phyloP scores from a whole-genome alignment of 2,329 filamentous ascomycete species.

The Fusarium sp. region DNA sequence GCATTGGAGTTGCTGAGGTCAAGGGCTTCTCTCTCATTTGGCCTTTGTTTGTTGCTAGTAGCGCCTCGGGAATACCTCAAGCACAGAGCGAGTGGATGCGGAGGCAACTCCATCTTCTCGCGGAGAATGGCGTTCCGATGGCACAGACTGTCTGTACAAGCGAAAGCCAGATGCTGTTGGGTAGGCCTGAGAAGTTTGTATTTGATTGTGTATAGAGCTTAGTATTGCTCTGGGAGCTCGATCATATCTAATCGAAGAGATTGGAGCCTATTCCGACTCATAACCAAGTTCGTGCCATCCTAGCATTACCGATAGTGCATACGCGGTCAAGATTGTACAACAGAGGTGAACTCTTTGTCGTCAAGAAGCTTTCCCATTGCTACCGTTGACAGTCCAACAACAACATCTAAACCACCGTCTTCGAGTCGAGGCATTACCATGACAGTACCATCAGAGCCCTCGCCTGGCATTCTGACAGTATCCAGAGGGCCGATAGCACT shows the following conservation, averaged over 20 bases:
- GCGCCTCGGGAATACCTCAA: background rate
- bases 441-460: background rate
- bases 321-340: too few relatives aligned
- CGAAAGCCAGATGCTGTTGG: background rate
- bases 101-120: background rate
- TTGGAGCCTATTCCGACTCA: too few relatives aligned
- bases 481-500: background rate
- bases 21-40: background rate
- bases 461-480: background rate
- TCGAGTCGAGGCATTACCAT: background rate
- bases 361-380: background rate
- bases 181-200: background rate
- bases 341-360: background rate
- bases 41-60: background rate
- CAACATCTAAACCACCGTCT: background rate
- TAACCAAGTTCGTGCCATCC: too few relatives aligned
- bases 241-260: too few relatives aligned
- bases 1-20: background rate
- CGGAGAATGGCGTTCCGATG: background rate
- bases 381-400: background rate
- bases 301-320: too few relatives aligned
- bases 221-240: too few relatives aligned
- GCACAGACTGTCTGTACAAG: background rate
- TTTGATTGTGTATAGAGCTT: conserved; percentile 2
- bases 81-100: background rate